A percentile compares a stretch with the other conserved stretches of the same genome.
phyloP scores from a whole-genome alignment of 345 rosid genomes.

The Kernera saxatilis region DNA sequence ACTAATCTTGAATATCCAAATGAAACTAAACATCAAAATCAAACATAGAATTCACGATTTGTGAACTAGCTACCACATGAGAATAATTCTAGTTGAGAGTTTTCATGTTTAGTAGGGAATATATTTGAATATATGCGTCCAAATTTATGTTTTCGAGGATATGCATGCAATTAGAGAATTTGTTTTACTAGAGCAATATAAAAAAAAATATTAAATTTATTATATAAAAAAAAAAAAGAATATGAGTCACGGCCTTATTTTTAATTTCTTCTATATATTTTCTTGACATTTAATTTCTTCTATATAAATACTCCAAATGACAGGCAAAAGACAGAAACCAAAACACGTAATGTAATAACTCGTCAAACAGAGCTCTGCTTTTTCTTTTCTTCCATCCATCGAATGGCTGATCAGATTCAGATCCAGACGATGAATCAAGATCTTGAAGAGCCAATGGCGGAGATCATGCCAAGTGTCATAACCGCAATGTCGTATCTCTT shows the following conservation, averaged over 20 bases:
- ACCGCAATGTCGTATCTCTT: conserved; percentile 53
- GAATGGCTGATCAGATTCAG: conserved; percentile 21
- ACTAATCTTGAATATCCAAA: neutral
- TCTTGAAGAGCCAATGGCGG: conserved; percentile 15
- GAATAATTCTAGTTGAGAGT: neutral
- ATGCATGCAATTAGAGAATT: neutral
- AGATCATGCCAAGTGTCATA: conserved; percentile 47
- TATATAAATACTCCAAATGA: conserved; percentile 17
- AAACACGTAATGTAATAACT: conserved; percentile 12
- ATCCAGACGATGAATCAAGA: conserved; percentile 18
- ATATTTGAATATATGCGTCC: neutral
- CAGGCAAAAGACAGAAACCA: conserved; percentile 9
- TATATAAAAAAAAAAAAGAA: neutral
- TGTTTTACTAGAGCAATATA: neutral
- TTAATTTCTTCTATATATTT: too few relatives aligned
- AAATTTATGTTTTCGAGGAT: neutral
- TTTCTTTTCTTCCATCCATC: neutral
- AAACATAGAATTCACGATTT: neutral
- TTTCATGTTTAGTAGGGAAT: neutral
- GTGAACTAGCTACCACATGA: conserved; percentile 4
- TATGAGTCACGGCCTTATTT: neutral
- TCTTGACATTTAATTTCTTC: too few relatives aligned
- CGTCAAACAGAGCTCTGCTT: conserved; percentile 6
- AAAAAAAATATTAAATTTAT: too few relatives aligned
- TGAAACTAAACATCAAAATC: neutral